Conservation (phyloP, 306 rosid species). For the Quercus bicolor region DNA sequence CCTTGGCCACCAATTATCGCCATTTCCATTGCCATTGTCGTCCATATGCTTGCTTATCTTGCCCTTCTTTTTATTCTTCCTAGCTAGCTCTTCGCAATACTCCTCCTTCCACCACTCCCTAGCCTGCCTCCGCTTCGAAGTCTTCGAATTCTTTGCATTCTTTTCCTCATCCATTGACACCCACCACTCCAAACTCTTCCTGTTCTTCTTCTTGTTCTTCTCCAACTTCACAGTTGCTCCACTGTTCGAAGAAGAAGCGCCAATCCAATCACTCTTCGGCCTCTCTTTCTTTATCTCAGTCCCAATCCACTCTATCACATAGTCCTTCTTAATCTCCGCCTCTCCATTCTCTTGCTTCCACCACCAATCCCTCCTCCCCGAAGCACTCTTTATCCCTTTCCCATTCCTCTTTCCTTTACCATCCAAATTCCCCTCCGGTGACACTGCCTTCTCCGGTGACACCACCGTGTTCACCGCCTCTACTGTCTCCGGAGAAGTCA, state of each 20-base stretch:
- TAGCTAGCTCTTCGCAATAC: constrained; percentile 60
- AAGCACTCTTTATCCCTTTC: constrained; percentile 34
- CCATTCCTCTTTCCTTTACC: constrained; percentile 29
- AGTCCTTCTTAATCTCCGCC: constrained; percentile 59
- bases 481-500: constrained; percentile 36
- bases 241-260: constrained; percentile 25
- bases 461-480: constrained; percentile 22
- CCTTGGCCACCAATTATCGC: constrained; percentile 53
- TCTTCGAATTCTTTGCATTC: constrained; percentile 31
- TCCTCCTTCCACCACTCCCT: constrained; percentile 99
- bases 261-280: constrained; percentile 39
- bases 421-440: constrained; percentile 33
- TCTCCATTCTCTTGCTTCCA: constrained; percentile 59
- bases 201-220: constrained; percentile 42
- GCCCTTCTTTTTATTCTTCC: constrained; percentile 59
- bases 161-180: constrained; percentile 72
- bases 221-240: constrained; percentile 25
- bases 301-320: constrained; percentile 94
- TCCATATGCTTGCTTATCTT: constrained; percentile 44
- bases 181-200: constrained; percentile 90
- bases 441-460: background rate
- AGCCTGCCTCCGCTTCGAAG: constrained; percentile 62
- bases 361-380: constrained; percentile 72
- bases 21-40: constrained; percentile 31
- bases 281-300: constrained; percentile 62